Evolutionary conservation across 352 stramenopile genomes (phyloP), one percentile per base, ranked within the genome.

Genomic region (Blastocystis sp.): DNA sequence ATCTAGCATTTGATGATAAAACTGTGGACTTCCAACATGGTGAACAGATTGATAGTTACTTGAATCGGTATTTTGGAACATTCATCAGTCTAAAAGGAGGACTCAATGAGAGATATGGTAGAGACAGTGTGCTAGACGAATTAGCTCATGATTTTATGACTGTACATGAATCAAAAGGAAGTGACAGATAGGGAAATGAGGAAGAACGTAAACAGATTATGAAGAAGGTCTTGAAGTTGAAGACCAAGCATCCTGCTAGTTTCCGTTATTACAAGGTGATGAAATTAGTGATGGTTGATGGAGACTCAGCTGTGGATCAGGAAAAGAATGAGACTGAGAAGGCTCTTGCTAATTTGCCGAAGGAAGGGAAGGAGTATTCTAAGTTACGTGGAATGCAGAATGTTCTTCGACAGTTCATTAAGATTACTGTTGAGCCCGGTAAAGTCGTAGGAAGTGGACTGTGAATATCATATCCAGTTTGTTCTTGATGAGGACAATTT

Each of bases 231-330:
- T 32, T 78, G 21, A 56, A 58, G 27, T 11, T 57, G 16, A 78
- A 78, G 66, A 14, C 21, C 1, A 59, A 56, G 9, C 66, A 78
- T 32, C 66, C 66, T 14, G 66, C 66, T 0, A 58, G 37, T n/a
- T 78, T 78, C 66, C 66, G 66, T 7, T 78, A 78, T 24, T 78
- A 78, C 66, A 78, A 78, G 39, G 39, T 78, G 2, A 78, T 78
- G 66, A 78, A 78, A 24, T 21, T n/a, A 14, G 66, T 78, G 66
- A 46, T 57, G 39, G 16, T 12, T n/a, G 7, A 7, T 21, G 66
- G 66, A 29, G 27, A 32, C 0, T 39, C 32, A 21, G 32, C 49
- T 14, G 27, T 78, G 14, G 66, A 1, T 6, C n/a, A 78, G 35
- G 66, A 78, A 24, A 56, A 46, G 27, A 9, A 78, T 37, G 29